A percentile compares a stretch with the other conserved stretches of the same genome.
Evolutionary conservation across 1,139 yeast species (phyloP).

Genomic region (Suhomyces bokatorum): DNA sequence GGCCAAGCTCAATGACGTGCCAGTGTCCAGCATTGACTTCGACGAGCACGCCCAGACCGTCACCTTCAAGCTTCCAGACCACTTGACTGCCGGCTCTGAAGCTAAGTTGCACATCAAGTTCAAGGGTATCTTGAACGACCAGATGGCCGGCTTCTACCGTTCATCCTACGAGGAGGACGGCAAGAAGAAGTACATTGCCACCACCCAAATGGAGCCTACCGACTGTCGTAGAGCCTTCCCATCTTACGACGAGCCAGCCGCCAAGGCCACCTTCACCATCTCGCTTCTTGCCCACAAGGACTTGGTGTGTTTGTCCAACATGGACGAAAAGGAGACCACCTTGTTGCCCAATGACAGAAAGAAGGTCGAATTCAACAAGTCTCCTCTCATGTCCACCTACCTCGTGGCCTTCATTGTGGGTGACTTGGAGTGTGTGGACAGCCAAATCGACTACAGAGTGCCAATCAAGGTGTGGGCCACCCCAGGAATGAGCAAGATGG

Average conservation of each 20-base stretch:
- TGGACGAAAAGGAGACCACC: slow-evolving; percentile 63
- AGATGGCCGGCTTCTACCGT: slow-evolving; percentile 80
- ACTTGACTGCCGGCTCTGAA: slow-evolving; percentile 45
- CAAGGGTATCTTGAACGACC: slow-evolving; percentile 63
- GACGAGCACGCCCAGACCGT: slow-evolving; percentile 64
- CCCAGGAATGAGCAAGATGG: slow-evolving; percentile 52
- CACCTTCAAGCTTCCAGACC: slow-evolving; percentile 56
- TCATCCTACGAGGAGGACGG: slow-evolving; percentile 70
- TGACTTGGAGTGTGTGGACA: slow-evolving; percentile 36
- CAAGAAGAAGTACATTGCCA: slow-evolving; percentile 61
- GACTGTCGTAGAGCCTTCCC: slow-evolving; percentile 87
- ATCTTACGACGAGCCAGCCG: slow-evolving; percentile 76
- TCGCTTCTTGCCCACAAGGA: slow-evolving; percentile 58
- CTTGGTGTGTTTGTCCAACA: slow-evolving; percentile 73
- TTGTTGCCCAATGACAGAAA: slow-evolving; percentile 47
- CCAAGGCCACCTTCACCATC: slow-evolving; percentile 72
- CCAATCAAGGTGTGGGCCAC: slow-evolving; percentile 59
- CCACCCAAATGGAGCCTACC: slow-evolving; percentile 85
- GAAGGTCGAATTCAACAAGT: slow-evolving; percentile 43
- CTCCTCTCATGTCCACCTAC: slow-evolving; percentile 24
- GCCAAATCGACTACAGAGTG: slow-evolving; percentile 26
- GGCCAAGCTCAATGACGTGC: slow-evolving; percentile 47
- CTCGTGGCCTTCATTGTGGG: slow-evolving; percentile 33
- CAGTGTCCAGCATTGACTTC: slow-evolving; percentile 29
- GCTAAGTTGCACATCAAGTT: slow-evolving; percentile 55